phyloP scores from a whole-genome alignment of 2,329 filamentous ascomycete species.

The Paraphaeosphaeria minitans region DNA sequence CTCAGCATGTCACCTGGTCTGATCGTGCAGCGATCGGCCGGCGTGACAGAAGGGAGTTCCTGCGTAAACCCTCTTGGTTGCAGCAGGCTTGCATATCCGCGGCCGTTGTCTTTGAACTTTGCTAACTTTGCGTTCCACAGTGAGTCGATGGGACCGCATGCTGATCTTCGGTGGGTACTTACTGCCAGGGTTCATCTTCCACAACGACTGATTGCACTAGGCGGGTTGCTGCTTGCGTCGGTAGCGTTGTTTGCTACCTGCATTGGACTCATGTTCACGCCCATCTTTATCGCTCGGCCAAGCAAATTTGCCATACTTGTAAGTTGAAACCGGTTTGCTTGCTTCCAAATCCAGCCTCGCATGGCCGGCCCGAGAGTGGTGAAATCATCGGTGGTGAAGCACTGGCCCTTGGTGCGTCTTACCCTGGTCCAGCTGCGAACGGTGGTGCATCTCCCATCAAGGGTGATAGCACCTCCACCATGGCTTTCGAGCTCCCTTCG shows the following conservation, averaged over 20 bases:
- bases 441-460: conserved; percentile 30
- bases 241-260: conserved; percentile 91
- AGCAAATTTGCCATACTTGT: conserved; percentile 96
- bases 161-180: conserved; percentile 73
- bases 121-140: conserved; percentile 58
- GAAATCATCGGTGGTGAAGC: conserved; percentile 25
- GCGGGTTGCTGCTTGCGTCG: conserved; percentile 85
- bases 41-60: conserved; percentile 49
- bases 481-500: conserved; percentile 19
- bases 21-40: conserved; percentile 31
- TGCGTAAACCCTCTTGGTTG: conserved; percentile 47
- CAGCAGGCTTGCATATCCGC: conserved; percentile 45
- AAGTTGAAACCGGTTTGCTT: conserved; percentile 59
- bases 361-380: conserved; percentile 24
- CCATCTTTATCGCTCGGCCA: conserved; percentile 74
- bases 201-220: conserved; percentile 58
- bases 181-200: not conserved
- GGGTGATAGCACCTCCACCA: conserved; percentile 13
- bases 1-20: conserved; percentile 35
- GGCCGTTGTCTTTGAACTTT: conserved; percentile 32
- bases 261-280: conserved; percentile 81
- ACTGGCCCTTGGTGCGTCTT: conserved; percentile 34
- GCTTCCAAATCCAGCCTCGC: conserved; percentile 19
- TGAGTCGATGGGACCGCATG: conserved; percentile 96
- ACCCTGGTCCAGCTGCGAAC: conserved; percentile 37